Evolutionary conservation across 2,329 filamentous ascomycete species (phyloP).

Genomic region (Graphilbum ipis-grandicollis): DNA sequence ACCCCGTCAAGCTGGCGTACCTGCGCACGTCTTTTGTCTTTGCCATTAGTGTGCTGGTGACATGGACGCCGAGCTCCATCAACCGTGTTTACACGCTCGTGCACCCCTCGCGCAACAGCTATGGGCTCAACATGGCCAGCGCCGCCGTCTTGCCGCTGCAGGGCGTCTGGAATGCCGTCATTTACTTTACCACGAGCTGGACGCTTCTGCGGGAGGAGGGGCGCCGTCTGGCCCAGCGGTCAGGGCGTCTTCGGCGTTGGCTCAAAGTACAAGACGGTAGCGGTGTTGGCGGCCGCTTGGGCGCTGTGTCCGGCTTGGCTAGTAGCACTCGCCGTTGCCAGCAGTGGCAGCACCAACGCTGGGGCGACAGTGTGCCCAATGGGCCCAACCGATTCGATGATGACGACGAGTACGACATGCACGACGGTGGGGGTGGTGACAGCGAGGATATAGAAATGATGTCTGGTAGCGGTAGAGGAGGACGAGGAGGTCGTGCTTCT

Average conservation of each 20-base stretch:
- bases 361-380: neutral
- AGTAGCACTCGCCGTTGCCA: neutral
- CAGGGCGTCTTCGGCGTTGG: conserved; percentile 4
- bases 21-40: conserved; percentile 44
- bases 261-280: too few species aligned
- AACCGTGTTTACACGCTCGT: conserved; percentile 57
- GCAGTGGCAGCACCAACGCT: neutral
- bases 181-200: conserved; percentile 54
- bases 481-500: too few species aligned
- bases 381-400: neutral
- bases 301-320: too few species aligned
- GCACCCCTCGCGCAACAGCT: conserved; percentile 33
- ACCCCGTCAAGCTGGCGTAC: conserved; percentile 43
- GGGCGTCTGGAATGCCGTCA: conserved; percentile 64
- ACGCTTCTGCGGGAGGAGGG: conserved; percentile 15
- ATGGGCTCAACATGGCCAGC: conserved; percentile 49
- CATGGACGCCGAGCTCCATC: conserved; percentile 50
- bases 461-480: too few species aligned
- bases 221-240: neutral
- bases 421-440: neutral
- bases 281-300: too few species aligned
- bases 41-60: conserved; percentile 40
- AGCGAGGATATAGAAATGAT: neutral
- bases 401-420: neutral
- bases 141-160: conserved; percentile 60